Conservation (phyloP, 805 yeast species). For the Kazachstania viticola region DNA sequence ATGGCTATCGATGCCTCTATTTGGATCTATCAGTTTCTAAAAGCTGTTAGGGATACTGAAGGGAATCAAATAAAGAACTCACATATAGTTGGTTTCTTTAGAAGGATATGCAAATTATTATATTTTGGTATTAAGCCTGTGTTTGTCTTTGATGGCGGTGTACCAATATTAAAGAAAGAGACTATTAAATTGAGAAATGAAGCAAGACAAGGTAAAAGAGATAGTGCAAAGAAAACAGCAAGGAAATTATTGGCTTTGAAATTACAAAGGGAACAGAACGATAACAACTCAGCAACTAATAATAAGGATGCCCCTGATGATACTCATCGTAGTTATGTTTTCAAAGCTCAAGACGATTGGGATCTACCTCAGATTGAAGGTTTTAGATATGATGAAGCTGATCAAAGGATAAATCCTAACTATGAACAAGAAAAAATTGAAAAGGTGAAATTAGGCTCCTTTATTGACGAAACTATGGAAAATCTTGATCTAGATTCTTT, state of each 20-base stretch:
- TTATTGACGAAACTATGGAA: slow-evolving; percentile 46
- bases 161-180: slow-evolving; percentile 68
- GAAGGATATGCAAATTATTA: slow-evolving; percentile 82
- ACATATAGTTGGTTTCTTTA: slow-evolving; percentile 89
- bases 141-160: slow-evolving; percentile 93
- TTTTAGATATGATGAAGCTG: slow-evolving; percentile 42
- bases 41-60: slow-evolving; percentile 80
- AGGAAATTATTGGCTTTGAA: slow-evolving; percentile 70
- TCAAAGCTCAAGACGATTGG: slow-evolving; percentile 59
- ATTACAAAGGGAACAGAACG: slow-evolving; percentile 36
- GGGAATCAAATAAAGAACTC: slow-evolving; percentile 71
- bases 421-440: slow-evolving; percentile 48
- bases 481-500: slow-evolving; percentile 59
- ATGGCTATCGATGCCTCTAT: slow-evolving; percentile 97
- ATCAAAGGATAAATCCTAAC: slow-evolving; percentile 62
- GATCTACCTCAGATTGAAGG: slow-evolving; percentile 65
- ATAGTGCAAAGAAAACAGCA: slow-evolving; percentile 64
- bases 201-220: slow-evolving; percentile 61
- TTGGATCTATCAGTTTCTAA: slow-evolving; percentile 94
- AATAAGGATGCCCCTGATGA: slow-evolving; percentile 17
- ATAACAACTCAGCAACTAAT: background rate
- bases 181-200: slow-evolving; percentile 68
- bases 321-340: too few relatives aligned
- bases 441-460: slow-evolving; percentile 29
- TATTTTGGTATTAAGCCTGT: slow-evolving; percentile 82